Base-by-base conservation (phyloP, 192 early-diverging fungal species). In the Coemansia sp. region DNA sequence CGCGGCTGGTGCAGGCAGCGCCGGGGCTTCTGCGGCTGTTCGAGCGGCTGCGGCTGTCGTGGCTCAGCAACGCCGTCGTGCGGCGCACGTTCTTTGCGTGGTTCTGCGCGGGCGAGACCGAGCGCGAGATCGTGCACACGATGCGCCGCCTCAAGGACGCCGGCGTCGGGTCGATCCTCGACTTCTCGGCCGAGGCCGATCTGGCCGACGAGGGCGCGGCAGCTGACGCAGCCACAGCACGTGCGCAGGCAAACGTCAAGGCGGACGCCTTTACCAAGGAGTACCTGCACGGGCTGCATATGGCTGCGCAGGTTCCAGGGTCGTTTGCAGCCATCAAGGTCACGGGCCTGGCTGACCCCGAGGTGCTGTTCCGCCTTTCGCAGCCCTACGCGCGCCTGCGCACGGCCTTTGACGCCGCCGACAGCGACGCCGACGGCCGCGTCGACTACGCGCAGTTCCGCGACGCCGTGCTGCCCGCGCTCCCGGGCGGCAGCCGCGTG, bases 21-120 rank as follows among this genome's bases (percentile, higher is more conserved):
- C 77, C 77, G 9, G 32, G 42, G 9, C 34, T 80, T 14, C 65
- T 80, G 25, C 52, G 61, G 55, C 30, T 48, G 39, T 58, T 71
- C 49, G 68, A 69, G 65, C 58, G 55, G 34, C 48, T 71, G 68
- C 61, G 69, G 22, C 54, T 80, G 54, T 55, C 64, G 11, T 80
- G 77, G 77, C 64, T 71, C 1, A 83, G 86, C 48, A 87, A 91
- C 71, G 85, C 82, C 49, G 67, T 92, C 22, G 80, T 95, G 61
- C 90, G 88, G 73, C 83, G 83, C 19, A 96, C 94, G 6, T 93
- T 98, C 73, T 98, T 94, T 83, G 84, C 85, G 46, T 93, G 95
- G 72, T 83, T 80, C 64, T 78, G 64, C 80, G 91, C 90, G 22
- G 95, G 95, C 47, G 94, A 98, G 74, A 84, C 87, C 11, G 83